Base-by-base conservation (phyloP, 345 rosid genomes). In the Pistacia integerrima region DNA sequence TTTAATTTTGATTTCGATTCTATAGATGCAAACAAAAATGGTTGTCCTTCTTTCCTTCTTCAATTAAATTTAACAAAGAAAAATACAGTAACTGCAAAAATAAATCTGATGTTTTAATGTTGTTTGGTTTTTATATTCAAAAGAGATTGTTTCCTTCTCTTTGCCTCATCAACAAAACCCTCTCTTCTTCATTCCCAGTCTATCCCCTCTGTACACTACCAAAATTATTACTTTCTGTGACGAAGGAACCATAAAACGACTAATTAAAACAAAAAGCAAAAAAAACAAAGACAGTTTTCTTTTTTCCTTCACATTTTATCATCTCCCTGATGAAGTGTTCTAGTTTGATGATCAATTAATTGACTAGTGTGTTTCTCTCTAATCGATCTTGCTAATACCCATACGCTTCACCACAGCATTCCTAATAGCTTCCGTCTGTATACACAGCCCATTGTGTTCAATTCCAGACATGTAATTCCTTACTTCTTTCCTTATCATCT, bases 401-500 rank as follows among this genome's bases (percentile, higher is more conserved):
- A 90, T 87, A 13, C 92, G 81, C 84, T 92, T 90, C 63, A 90
- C 93, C 25, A 90, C 85, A 1, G 92, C 90, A 70, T 90, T 88
- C 62, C 90, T 75, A 8, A 89, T 84, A 1, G 88, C 83, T 48
- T 90, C 94, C 13, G 81, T 79, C 75, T 80, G 90, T 64, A 85
- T 60, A 71, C 82, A 85, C 46, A 72, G 11, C 33, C 91, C 97
- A 28, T 82, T 82, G 75, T 81, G 87, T 71, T 89, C 88, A 54
- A 85, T 71, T 60, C 93, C 92, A 0, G 88, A 79, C 93, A 90
- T 89, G 83, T 92, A 90, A 61, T 66, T 84, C 79, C 92, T 82
- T 73, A 92, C 97, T 72, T 92, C 97, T 76, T 85, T 81, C 79
- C 88, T 81, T 52, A 90, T 82, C 97, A 90, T 90, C 64, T 90